Percentiles rank a stretch among this genome's conserved stretches.
These are phyloP conservation scores for Hydnomerulius pinastri DNA, from an alignment of 768 basidiomycete species.

Conservation along the genomic window DNA sequence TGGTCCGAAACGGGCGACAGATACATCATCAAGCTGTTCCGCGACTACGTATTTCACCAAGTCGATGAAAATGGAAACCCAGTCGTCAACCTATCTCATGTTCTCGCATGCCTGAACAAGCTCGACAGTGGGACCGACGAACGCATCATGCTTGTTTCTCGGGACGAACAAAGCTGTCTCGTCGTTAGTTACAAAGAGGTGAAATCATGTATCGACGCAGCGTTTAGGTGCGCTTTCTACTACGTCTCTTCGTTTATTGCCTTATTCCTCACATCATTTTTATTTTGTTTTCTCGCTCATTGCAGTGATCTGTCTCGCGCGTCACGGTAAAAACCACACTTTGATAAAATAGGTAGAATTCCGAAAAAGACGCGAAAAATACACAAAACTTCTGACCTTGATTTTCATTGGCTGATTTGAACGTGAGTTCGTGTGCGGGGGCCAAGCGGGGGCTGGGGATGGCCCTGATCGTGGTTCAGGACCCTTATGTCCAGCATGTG, in stretches of 20 bases:
- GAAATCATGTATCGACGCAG: slow-evolving; percentile 79
- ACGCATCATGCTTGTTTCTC: slow-evolving; percentile 88
- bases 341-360: slow-evolving; percentile 65
- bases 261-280: not conserved
- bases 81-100: slow-evolving; percentile 87
- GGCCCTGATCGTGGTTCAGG: too few relatives aligned
- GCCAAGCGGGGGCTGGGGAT: too few relatives aligned
- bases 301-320: slow-evolving; percentile 48
- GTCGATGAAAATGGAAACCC: slow-evolving; percentile 90
- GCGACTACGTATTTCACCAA: slow-evolving; percentile 98
- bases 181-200: slow-evolving; percentile 93
- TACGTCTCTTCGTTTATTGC: not conserved
- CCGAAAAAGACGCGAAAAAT: slow-evolving; percentile 64
- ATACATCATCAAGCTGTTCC: slow-evolving; percentile 97
- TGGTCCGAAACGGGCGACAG: slow-evolving; percentile 99
- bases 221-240: slow-evolving; percentile 66
- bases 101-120: slow-evolving; percentile 94
- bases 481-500: too few relatives aligned
- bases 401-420: too few relatives aligned
- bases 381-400: slow-evolving; percentile 32
- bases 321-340: slow-evolving; percentile 17
- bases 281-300: not conserved
- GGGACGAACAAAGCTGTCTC: slow-evolving; percentile 95
- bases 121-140: slow-evolving; percentile 94
- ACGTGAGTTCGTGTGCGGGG: too few relatives aligned